Evolutionary conservation across 257 asterid species (phyloP).

Genomic region (Lithospermum erythrorhizon): DNA sequence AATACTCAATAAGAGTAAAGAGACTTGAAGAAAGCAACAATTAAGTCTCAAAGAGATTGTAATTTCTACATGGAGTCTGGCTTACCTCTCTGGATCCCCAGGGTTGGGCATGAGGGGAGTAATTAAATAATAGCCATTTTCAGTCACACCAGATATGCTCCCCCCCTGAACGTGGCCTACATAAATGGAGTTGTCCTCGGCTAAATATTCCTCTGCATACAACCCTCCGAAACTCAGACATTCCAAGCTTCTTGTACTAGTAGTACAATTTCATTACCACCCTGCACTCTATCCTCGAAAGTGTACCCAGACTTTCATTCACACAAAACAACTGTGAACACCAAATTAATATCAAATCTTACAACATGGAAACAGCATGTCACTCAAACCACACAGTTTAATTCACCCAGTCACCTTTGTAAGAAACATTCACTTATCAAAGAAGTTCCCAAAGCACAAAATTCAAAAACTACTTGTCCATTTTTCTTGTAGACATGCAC

Average conservation of each 20-base stretch:
- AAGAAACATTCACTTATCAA: too few relatives aligned
- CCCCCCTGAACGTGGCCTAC: slow-evolving; percentile 98
- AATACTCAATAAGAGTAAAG: too few relatives aligned
- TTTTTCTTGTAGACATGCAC: neutral
- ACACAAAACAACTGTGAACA: slow-evolving; percentile 8
- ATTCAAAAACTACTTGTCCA: neutral
- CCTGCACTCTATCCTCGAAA: slow-evolving; percentile 48
- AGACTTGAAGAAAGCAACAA: neutral
- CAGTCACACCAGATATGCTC: slow-evolving; percentile 95
- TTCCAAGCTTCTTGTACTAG: slow-evolving; percentile 33
- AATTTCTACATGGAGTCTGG: neutral
- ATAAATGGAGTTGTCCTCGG: slow-evolving; percentile 63
- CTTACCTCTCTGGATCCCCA: slow-evolving; percentile 56
- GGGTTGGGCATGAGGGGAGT: slow-evolving; percentile 67
- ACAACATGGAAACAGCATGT: neutral
- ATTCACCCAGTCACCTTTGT: neutral
- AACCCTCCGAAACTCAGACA: slow-evolving; percentile 68
- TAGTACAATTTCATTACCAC: slow-evolving; percentile 34
- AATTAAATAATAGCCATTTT: slow-evolving; percentile 80
- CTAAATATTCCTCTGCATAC: slow-evolving; percentile 65
- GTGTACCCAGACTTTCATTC: slow-evolving; percentile 72
- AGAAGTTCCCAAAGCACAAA: neutral
- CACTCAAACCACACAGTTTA: neutral
- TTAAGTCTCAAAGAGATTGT: neutral
- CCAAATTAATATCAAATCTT: slow-evolving; percentile 1